Percentiles rank a stretch among this genome's conserved stretches.
Conservation (phyloP, 768 basidiomycete species). For the Mycena galericulata region DNA sequence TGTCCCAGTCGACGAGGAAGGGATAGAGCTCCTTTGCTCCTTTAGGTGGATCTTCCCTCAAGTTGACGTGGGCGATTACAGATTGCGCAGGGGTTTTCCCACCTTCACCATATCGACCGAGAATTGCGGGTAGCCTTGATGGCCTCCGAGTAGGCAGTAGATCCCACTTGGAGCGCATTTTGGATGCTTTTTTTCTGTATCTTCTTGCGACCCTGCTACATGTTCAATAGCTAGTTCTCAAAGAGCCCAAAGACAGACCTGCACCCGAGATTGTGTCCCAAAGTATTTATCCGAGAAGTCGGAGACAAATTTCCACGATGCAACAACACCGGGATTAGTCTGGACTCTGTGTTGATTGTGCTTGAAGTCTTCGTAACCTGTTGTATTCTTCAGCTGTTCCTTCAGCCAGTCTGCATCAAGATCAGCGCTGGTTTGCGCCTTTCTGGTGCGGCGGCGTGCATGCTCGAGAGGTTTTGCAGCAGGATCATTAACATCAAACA, state of each 20-base stretch:
- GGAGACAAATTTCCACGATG: background rate
- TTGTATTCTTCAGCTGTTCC: background rate
- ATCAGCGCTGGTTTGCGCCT: background rate
- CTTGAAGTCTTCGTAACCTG: background rate
- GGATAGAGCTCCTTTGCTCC: background rate
- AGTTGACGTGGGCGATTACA: background rate
- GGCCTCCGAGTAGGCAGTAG: background rate
- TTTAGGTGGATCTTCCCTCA: background rate
- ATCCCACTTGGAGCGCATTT: background rate
- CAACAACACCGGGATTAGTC: background rate
- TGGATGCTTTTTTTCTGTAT: slow-evolving; percentile 5
- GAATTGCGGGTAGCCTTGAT: background rate
- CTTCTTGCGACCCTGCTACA: background rate
- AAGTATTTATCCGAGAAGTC: background rate
- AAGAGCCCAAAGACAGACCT: background rate
- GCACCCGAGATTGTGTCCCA: background rate
- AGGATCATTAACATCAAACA: background rate
- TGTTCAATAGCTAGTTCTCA: background rate
- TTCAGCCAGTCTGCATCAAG: background rate
- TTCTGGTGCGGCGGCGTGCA: background rate
- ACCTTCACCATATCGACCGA: background rate
- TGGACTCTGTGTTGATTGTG: background rate
- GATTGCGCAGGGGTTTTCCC: background rate
- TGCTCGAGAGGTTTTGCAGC: slow-evolving; percentile 13
- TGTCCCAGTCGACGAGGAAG: background rate